Percentiles rank a stretch among this genome's conserved stretches.
Evolutionary conservation across 192 early-diverging fungal species (phyloP).

Genomic region (Jimgerdemannia lactiflua): DNA sequence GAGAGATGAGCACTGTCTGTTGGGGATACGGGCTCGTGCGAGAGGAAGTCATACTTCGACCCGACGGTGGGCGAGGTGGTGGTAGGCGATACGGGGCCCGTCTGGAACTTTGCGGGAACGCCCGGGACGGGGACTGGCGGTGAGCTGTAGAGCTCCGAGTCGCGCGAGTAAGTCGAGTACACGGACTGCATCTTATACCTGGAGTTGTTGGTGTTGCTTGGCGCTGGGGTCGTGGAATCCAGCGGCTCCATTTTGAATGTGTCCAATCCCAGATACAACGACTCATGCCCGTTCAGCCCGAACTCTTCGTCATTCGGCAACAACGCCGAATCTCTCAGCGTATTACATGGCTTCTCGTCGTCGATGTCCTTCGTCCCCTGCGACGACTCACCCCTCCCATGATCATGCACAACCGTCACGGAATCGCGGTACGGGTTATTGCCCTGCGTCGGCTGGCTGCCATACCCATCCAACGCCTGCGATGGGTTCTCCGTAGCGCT

Average conservation of each 20-base stretch:
- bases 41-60: neutral
- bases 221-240: neutral
- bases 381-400: neutral
- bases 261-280: neutral
- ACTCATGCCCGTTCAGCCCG: constrained; percentile 1
- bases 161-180: constrained; percentile 1
- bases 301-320: neutral
- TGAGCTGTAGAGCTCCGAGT: neutral
- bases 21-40: neutral
- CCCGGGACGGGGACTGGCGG: neutral
- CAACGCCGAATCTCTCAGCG: neutral
- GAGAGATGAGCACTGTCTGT: neutral
- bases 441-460: neutral
- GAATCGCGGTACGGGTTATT: neutral
- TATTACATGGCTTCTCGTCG: neutral
- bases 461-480: neutral
- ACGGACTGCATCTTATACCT: constrained; percentile 2
- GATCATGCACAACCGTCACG: neutral
- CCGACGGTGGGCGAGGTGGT: neutral
- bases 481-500: neutral
- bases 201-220: neutral
- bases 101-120: neutral
- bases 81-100: neutral
- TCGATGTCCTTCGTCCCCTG: neutral
- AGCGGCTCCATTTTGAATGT: neutral